phyloP scores from a whole-genome alignment of 2,329 filamentous ascomycete genomes.

The Torrubiellomyces zombiae region DNA sequence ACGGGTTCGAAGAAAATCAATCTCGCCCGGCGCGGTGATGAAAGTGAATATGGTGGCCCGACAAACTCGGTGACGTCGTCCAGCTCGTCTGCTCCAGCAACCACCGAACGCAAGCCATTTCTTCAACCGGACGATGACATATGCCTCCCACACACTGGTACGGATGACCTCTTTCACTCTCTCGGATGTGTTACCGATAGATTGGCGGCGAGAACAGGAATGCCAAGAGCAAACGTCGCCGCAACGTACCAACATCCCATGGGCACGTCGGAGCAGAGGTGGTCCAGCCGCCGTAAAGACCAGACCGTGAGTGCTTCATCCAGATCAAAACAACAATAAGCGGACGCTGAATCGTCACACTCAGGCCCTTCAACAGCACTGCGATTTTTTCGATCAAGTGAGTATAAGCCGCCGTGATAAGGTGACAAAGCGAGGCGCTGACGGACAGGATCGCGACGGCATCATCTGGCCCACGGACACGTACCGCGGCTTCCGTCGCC shows the following conservation, averaged over 20 bases:
- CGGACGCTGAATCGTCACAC: too few species aligned
- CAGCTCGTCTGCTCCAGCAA: too few species aligned
- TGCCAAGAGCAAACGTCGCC: slow-evolving; percentile 17
- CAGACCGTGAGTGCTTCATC: slow-evolving; percentile 11
- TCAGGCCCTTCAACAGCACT: slow-evolving; percentile 19
- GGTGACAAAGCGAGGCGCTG: too few species aligned
- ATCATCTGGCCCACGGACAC: slow-evolving; percentile 22
- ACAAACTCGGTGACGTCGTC: too few species aligned
- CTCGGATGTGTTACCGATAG: not conserved
- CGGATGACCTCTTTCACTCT: not conserved
- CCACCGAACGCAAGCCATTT: slow-evolving; percentile 12
- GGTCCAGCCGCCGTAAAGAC: slow-evolving; percentile 13
- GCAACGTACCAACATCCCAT: slow-evolving; percentile 16
- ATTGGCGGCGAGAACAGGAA: too few species aligned
- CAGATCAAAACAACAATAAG: too few species aligned
- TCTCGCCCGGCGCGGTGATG: too few species aligned
- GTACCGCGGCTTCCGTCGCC: slow-evolving; percentile 19
- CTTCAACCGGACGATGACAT: slow-evolving; percentile 12
- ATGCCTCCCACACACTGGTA: slow-evolving; percentile 12
- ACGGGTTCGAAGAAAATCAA: too few species aligned
- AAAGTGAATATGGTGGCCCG: too few species aligned
- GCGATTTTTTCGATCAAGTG: slow-evolving; percentile 22
- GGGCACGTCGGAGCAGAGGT: slow-evolving; percentile 16
- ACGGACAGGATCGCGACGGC: slow-evolving; percentile 21
- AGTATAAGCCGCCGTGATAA: too few species aligned